Conservation (phyloP, 148 eudicot genomes). For the Nepenthes gracilis region DNA sequence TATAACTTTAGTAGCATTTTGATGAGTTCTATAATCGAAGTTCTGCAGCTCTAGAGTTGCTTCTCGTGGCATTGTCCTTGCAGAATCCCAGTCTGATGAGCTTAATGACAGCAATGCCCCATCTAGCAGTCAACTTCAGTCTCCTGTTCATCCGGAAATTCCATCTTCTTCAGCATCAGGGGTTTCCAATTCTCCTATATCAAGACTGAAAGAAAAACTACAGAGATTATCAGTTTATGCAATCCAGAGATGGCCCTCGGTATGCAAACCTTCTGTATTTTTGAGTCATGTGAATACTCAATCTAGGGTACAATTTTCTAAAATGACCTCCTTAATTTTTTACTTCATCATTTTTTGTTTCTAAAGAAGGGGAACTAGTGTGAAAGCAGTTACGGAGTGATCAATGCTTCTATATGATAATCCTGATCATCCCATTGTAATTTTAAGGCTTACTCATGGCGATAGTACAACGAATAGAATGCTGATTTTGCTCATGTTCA, state of each 20-base stretch:
- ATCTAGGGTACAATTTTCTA: background rate
- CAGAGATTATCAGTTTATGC: slow-evolving; percentile 38
- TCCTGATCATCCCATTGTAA: too few relatives aligned
- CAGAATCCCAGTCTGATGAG: slow-evolving; percentile 53
- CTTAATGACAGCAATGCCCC: slow-evolving; percentile 17
- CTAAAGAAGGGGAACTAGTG: too few relatives aligned
- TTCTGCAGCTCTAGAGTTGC: slow-evolving; percentile 81
- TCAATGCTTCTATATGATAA: too few relatives aligned
- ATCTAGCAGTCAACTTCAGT: slow-evolving; percentile 24
- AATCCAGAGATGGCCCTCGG: slow-evolving; percentile 80
- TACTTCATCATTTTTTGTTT: too few relatives aligned
- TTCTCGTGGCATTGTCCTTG: slow-evolving; percentile 68
- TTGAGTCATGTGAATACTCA: background rate
- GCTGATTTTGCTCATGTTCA: slow-evolving; percentile 3
- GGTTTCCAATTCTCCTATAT: slow-evolving; percentile 26
- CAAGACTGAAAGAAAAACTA: slow-evolving; percentile 48
- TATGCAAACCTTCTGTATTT: slow-evolving; percentile 14
- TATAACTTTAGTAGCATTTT: background rate
- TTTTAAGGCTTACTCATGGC: too few relatives aligned
- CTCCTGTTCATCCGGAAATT: slow-evolving; percentile 18
- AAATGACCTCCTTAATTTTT: background rate
- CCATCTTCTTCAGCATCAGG: slow-evolving; percentile 37
- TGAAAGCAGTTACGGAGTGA: too few relatives aligned
- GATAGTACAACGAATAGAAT: background rate
- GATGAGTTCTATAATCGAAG: slow-evolving; percentile 1